phyloP scores from a whole-genome alignment of 768 basidiomycete genomes.

The Podaxis sp. region DNA sequence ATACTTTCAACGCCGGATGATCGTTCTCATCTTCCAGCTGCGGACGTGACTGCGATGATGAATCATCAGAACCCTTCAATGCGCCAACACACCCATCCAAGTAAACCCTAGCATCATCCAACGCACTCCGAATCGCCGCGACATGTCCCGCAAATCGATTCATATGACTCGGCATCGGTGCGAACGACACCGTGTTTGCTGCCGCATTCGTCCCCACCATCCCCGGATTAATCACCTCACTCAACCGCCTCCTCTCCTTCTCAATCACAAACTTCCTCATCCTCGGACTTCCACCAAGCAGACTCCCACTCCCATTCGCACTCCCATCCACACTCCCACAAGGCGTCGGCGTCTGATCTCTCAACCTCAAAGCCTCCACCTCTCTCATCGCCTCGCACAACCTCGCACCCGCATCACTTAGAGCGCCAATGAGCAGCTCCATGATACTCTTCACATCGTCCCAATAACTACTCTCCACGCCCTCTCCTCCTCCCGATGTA shows the following conservation, averaged over 20 bases:
- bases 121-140: conserved; percentile 63
- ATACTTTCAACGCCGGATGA: conserved; percentile 61
- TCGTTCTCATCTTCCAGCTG: conserved; percentile 20
- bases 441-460: conserved; percentile 81
- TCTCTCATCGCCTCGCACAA: conserved; percentile 65
- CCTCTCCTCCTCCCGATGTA: conserved; percentile 50
- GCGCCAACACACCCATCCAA: conserved; percentile 61
- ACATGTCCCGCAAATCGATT: conserved; percentile 73
- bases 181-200: conserved; percentile 47
- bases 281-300: background rate
- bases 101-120: conserved; percentile 71
- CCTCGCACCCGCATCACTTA: conserved; percentile 63
- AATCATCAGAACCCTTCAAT: conserved; percentile 42
- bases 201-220: conserved; percentile 13
- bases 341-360: conserved; percentile 51
- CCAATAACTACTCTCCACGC: conserved; percentile 59
- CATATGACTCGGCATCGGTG: conserved; percentile 71
- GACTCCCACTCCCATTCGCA: conserved; percentile 1
- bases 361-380: conserved; percentile 50
- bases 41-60: conserved; percentile 21
- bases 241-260: conserved; percentile 10
- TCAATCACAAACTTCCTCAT: conserved; percentile 13
- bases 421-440: conserved; percentile 62
- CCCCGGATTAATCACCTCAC: conserved; percentile 14
- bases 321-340: conserved; percentile 9